Evolutionary conservation across 495 filamentous ascomycete species (phyloP).

Genomic region (Penicillium riverlandense): DNA sequence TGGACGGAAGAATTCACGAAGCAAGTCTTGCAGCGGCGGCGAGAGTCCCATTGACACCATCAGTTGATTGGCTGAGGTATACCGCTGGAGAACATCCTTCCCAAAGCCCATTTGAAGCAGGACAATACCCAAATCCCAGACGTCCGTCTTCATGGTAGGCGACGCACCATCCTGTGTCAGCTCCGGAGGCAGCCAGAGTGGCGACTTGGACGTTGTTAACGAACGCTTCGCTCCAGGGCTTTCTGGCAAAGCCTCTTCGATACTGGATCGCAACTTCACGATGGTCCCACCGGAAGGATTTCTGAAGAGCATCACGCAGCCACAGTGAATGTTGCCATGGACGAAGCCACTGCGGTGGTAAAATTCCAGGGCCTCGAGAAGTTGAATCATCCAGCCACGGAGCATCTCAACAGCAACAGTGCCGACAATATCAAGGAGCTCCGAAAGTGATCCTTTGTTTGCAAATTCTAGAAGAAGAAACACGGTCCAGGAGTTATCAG

Average conservation of each 20-base stretch:
- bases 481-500: constrained; percentile 60
- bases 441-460: constrained; percentile 73
- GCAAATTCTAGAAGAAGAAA: constrained; percentile 70
- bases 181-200: constrained; percentile 81
- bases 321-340: constrained; percentile 70
- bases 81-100: constrained; percentile 62
- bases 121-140: constrained; percentile 89
- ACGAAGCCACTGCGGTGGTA: constrained; percentile 75
- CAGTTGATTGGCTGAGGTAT: constrained; percentile 68
- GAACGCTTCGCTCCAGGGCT: constrained; percentile 25
- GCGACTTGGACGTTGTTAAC: constrained; percentile 58
- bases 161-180: constrained; percentile 51
- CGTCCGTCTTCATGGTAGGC: constrained; percentile 74
- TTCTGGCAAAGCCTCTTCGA: constrained; percentile 36
- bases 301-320: constrained; percentile 62
- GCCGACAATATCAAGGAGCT: constrained; percentile 71
- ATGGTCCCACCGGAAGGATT: constrained; percentile 30
- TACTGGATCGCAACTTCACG: constrained; percentile 37
- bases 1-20: constrained; percentile 72
- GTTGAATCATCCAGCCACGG: constrained; percentile 77
- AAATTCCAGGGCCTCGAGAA: constrained; percentile 85
- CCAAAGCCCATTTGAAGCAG: constrained; percentile 95
- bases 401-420: constrained; percentile 64
- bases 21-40: constrained; percentile 65
- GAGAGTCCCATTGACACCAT: constrained; percentile 60